A percentile compares a stretch with the other conserved stretches of the same genome.
phyloP scores from a whole-genome alignment of 208 protist species.

The Strigomonas culicis region DNA sequence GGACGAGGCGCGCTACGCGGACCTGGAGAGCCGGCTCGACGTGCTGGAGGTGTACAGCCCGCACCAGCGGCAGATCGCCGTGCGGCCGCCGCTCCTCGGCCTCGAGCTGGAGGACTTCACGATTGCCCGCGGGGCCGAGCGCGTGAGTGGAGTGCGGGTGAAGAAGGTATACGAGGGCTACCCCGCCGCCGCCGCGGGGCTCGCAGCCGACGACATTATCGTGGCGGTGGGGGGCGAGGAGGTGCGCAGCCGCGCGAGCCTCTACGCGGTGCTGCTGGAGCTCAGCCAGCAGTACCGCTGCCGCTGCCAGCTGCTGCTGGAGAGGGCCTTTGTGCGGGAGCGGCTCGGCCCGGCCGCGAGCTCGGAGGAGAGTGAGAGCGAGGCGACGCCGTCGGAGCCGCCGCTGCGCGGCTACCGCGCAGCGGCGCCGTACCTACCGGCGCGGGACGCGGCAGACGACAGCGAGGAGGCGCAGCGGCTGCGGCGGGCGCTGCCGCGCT shows the following conservation, averaged over 20 bases:
- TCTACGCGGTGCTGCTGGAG: constrained; percentile 51
- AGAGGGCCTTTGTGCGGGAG: constrained; percentile 23
- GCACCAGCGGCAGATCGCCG: constrained; percentile 40
- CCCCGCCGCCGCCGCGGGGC: constrained; percentile 34
- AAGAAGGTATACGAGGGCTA: constrained; percentile 43
- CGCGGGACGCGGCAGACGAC: background rate
- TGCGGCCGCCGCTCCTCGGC: constrained; percentile 48
- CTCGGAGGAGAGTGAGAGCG: constrained; percentile 4
- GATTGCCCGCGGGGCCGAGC: background rate
- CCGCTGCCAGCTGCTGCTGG: constrained; percentile 32
- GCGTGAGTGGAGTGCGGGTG: constrained; percentile 52
- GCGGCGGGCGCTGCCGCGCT: background rate
- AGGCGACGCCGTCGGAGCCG: too few relatives aligned
- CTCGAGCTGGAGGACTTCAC: constrained; percentile 50
- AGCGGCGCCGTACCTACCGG: background rate
- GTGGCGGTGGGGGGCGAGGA: constrained; percentile 36
- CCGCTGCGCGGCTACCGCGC: constrained; percentile 1
- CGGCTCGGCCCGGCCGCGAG: background rate
- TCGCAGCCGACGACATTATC: constrained; percentile 47
- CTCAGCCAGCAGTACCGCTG: constrained; percentile 37
- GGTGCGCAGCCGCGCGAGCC: constrained; percentile 40
- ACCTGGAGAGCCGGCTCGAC: constrained; percentile 26
- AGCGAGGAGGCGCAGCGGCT: background rate
- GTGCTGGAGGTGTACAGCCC: constrained; percentile 65
- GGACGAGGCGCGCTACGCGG: background rate